Conservation (phyloP, 148 eudicot genomes). For the Chenopodium berlandieri region DNA sequence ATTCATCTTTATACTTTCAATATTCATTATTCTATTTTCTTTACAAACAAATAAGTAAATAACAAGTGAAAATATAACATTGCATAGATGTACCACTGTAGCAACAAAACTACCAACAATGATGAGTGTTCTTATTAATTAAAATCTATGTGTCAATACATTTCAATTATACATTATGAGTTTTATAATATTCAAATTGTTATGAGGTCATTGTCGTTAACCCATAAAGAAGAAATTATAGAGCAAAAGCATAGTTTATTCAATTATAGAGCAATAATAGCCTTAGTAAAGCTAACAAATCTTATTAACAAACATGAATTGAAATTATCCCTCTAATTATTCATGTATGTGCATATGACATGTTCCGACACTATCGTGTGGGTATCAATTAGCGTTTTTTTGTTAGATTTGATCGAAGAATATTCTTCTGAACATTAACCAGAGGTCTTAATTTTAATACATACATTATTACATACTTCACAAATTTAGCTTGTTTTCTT, state of each 20-base stretch:
- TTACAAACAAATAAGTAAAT: too few species aligned
- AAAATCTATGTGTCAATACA: background rate
- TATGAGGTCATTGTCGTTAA: background rate
- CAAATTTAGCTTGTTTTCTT: background rate
- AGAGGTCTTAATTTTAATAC: background rate
- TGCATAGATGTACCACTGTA: too few species aligned
- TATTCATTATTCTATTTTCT: too few species aligned
- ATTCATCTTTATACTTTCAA: too few species aligned
- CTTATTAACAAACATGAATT: conserved; percentile 9
- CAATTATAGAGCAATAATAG: background rate
- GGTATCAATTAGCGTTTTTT: background rate
- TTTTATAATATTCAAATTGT: too few species aligned
- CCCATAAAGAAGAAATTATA: background rate
- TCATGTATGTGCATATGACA: background rate
- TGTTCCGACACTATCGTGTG: conserved; percentile 6
- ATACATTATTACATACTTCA: background rate
- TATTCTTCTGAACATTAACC: conserved; percentile 15
- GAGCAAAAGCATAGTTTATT: background rate
- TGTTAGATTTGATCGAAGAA: conserved; percentile 20
- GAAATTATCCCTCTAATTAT: background rate
- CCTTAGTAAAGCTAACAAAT: background rate
- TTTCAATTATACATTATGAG: background rate
- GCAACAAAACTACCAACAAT: too few species aligned
- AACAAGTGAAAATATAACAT: too few species aligned
- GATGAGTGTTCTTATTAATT: too few species aligned